Base-by-base conservation (phyloP, 2,329 filamentous ascomycete species). In the Periconia sp. region DNA sequence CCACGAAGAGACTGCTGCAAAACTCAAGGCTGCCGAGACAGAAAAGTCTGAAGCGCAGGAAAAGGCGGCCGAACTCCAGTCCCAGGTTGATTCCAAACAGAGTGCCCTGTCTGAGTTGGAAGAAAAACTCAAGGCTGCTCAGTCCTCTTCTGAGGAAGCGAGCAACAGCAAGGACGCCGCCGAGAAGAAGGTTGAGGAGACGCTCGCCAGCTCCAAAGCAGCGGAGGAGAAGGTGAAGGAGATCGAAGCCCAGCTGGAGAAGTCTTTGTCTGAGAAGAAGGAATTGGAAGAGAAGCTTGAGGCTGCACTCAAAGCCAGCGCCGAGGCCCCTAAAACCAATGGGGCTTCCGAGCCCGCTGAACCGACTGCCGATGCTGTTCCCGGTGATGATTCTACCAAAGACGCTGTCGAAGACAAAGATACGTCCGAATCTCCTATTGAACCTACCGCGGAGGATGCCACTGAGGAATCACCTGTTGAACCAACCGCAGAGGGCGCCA, bases 61-160 rank as follows among this genome's bases (percentile, higher is more conserved):
- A 30, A 56, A 56, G 18, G 55, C 54, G 43, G 52, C 61, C 27
- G 56, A 64, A 15, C 51, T 67, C 15, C 59, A 66, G 30, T 42
- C 45, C 9, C 30, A 48, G 33, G 14, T 59, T 19, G 54, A 49
- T 3, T 40, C 46, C 13, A 47, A 50, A 18, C 31, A 54, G 19
- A 46, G 31, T 45, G 55, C 57, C 19, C 47, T 50, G 17, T 48
- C 58, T 18, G 41, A 60, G 18, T 15, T 30, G 11, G 33, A 48
- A 15, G 46, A 41, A 5, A 35, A 41, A n/a, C 46, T 48, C 35
- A 27, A 48, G 35, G 20, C 46, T 17, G 46, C 46, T 13, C 8
- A 23, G 11, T 31, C 53, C 23, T 53, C 46, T 7, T 48, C 52
- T 14, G 53, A 57, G 41, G 35, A 47, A 14, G 44, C 45, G 2